A percentile compares a stretch with the other conserved stretches of the same genome.
Evolutionary conservation across 768 basidiomycete species (phyloP).

Genomic region (Naganishia friedmannii): DNA sequence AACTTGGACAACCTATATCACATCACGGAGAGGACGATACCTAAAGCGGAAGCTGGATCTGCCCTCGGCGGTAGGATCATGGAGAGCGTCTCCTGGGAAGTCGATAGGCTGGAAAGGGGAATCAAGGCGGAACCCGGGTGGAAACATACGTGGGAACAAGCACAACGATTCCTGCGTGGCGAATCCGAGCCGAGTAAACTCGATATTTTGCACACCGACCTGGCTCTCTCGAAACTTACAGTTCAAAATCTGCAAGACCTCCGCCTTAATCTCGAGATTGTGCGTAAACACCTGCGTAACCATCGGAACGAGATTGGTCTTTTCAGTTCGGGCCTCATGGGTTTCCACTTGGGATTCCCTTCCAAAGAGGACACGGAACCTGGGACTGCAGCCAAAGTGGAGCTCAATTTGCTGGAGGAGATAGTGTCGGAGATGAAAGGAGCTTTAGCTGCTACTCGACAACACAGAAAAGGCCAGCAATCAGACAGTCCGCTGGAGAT

Average conservation of each 20-base stretch:
- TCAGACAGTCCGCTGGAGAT: too few species aligned
- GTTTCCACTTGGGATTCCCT: constrained; percentile 30
- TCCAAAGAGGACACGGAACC: constrained; percentile 10
- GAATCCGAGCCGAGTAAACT: constrained; percentile 25
- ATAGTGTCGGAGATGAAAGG: constrained; percentile 21
- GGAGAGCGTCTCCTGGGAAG: constrained; percentile 25
- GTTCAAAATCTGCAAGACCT: constrained; percentile 28
- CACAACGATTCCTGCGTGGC: constrained; percentile 18
- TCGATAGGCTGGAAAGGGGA: constrained; percentile 16
- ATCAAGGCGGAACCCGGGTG: constrained; percentile 26
- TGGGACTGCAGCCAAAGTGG: constrained; percentile 12
- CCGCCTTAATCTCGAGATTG: constrained; percentile 25
- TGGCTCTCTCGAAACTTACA: constrained; percentile 23
- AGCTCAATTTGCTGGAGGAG: constrained; percentile 14
- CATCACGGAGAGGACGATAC: constrained; percentile 31
- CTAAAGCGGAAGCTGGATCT: constrained; percentile 26
- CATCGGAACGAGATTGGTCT: constrained; percentile 30
- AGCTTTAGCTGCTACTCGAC: constrained; percentile 11
- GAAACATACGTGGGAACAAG: constrained; percentile 23
- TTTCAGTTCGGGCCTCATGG: constrained; percentile 28
- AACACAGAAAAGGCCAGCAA: constrained; percentile 8
- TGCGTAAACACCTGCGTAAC: constrained; percentile 14
- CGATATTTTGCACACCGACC: constrained; percentile 28
- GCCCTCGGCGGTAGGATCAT: constrained; percentile 21
- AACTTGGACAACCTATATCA: constrained; percentile 31